Evolutionary conservation across 2,329 filamentous ascomycete genomes (phyloP).

Genomic region (Ceratocystis cacaofunesta): DNA sequence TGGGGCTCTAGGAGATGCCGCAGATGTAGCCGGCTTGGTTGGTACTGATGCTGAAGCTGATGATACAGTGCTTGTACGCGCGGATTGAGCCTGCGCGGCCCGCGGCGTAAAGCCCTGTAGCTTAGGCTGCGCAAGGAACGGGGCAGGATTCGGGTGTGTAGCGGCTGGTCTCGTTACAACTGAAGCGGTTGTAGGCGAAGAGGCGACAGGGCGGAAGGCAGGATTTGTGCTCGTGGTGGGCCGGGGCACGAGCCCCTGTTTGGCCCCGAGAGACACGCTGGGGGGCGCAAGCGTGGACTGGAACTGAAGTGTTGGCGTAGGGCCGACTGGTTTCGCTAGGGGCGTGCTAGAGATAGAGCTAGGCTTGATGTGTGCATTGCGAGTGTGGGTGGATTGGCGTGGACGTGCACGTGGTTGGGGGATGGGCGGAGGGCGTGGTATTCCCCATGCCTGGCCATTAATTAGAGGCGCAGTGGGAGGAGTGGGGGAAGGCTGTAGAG

Average conservation of each 20-base stretch:
- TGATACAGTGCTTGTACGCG: neutral
- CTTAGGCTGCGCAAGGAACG: conserved; percentile 3
- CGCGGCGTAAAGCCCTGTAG: neutral
- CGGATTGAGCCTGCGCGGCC: neutral
- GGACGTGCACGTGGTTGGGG: neutral
- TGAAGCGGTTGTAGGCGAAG: neutral
- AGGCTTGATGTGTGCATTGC: neutral
- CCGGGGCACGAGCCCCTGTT: neutral
- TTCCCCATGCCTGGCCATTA: conserved; percentile 13
- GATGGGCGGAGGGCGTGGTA: conserved; percentile 7
- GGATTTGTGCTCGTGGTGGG: neutral
- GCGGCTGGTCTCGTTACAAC: neutral
- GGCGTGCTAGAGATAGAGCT: neutral
- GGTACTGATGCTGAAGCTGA: too few species aligned
- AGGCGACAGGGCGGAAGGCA: neutral
- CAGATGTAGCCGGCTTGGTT: neutral
- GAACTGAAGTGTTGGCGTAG: neutral
- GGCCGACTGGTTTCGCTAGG: neutral
- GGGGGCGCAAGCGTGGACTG: neutral
- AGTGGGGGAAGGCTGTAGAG: neutral
- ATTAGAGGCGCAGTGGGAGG: conserved; percentile 1
- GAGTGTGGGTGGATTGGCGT: neutral
- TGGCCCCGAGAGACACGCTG: neutral
- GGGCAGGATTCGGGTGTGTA: neutral
- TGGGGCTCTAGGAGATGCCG: neutral